Conservation (phyloP, 2,329 filamentous ascomycete genomes). For the Rugonectria rugulosa region DNA sequence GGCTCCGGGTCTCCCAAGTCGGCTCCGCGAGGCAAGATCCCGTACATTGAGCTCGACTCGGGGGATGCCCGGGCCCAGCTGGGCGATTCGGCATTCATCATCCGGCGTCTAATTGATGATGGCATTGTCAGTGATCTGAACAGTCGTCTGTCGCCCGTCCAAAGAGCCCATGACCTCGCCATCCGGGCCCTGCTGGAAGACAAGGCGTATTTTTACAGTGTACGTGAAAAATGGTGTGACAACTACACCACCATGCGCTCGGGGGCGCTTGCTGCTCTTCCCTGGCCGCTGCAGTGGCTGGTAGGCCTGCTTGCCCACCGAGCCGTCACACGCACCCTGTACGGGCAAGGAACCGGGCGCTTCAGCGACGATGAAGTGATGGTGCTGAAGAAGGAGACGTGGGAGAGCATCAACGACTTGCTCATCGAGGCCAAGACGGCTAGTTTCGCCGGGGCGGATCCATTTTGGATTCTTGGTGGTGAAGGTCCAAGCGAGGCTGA, state of each 20-base stretch:
- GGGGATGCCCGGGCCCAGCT: conserved; percentile 36
- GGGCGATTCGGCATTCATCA: conserved; percentile 65
- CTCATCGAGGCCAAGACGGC: conserved; percentile 47
- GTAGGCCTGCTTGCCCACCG: conserved; percentile 60
- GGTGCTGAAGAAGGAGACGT: conserved; percentile 57
- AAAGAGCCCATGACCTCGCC: conserved; percentile 58
- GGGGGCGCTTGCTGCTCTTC: conserved; percentile 55
- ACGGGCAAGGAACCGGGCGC: conserved; percentile 64
- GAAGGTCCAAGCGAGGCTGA: conserved; percentile 64
- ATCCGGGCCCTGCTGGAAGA: conserved; percentile 66
- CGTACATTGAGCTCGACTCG: conserved; percentile 56
- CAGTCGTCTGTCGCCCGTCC: conserved; percentile 42
- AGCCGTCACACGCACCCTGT: conserved; percentile 50
- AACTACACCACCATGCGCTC: conserved; percentile 68
- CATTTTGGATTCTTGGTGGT: conserved; percentile 67
- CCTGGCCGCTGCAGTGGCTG: conserved; percentile 59
- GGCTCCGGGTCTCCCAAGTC: conserved; percentile 53
- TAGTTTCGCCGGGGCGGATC: conserved; percentile 31
- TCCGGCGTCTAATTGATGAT: conserved; percentile 48
- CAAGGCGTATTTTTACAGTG: conserved; percentile 64
- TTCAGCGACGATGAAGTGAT: conserved; percentile 59
- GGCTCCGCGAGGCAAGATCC: conserved; percentile 66
- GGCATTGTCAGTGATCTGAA: conserved; percentile 59
- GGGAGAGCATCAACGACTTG: conserved; percentile 58
- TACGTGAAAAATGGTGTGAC: conserved; percentile 63